These are phyloP conservation scores for Andrographis paniculata DNA, from an alignment of 305 asterid species.

Conservation along the genomic window DNA sequence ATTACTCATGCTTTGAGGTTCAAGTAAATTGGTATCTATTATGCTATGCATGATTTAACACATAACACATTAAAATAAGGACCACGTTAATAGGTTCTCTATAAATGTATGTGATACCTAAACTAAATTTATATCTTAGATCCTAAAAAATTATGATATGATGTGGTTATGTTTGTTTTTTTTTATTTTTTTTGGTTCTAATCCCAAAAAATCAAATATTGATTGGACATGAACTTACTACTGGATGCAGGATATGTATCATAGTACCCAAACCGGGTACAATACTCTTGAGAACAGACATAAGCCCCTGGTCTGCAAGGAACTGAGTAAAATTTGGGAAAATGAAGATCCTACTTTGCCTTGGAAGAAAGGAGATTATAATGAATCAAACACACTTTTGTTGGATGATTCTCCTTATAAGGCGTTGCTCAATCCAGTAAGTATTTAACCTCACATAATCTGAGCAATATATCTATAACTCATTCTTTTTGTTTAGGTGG, in stretches of 20 bases:
- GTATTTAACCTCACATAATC: constrained; percentile 9
- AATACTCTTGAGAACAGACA: constrained; percentile 51
- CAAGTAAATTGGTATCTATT: background rate
- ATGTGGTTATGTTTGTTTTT: constrained; percentile 10
- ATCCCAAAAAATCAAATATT: constrained; percentile 8
- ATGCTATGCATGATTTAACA: background rate
- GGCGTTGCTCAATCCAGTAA: constrained; percentile 85
- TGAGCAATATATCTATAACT: background rate
- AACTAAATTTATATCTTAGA: background rate
- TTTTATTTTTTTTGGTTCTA: background rate
- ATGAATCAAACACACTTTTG: constrained; percentile 74
- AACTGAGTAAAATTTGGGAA: constrained; percentile 69
- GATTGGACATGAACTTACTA: constrained; percentile 12
- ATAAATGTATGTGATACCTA: background rate
- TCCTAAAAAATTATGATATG: background rate
- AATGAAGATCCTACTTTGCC: constrained; percentile 32
- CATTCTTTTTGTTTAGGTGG: constrained; percentile 3
- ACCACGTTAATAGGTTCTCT: no score
- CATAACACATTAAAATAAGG: no score
- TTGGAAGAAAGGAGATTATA: constrained; percentile 71
- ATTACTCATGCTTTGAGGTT: background rate
- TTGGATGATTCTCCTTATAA: constrained; percentile 97
- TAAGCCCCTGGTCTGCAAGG: constrained; percentile 79
- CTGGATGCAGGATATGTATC: constrained; percentile 52
- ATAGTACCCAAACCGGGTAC: constrained; percentile 49